phyloP scores from a whole-genome alignment of 208 protist species.

The Entamoeba invadens region DNA sequence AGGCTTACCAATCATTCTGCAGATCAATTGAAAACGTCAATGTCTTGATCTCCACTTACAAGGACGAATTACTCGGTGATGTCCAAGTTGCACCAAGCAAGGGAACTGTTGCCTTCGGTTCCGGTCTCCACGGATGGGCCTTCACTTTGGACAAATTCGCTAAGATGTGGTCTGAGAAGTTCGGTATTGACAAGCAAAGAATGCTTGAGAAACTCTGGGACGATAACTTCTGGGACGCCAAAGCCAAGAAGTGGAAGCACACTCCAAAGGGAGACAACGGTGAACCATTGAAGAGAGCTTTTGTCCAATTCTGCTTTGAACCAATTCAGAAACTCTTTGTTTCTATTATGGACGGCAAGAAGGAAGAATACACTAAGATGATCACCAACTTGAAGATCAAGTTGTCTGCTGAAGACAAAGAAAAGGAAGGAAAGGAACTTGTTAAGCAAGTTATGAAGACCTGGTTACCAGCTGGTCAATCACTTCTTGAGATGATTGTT shows the following conservation, averaged over 20 bases:
- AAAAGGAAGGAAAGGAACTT: slow-evolving; percentile 66
- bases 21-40: slow-evolving; percentile 73
- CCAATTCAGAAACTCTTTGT: slow-evolving; percentile 85
- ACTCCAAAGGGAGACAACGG: slow-evolving; percentile 35
- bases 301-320: slow-evolving; percentile 87
- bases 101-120: slow-evolving; percentile 88
- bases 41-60: slow-evolving; percentile 87
- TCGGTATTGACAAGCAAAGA: slow-evolving; percentile 60
- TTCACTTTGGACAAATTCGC: slow-evolving; percentile 90
- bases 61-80: slow-evolving; percentile 74
- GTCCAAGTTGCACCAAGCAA: slow-evolving; percentile 55
- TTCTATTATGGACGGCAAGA: slow-evolving; percentile 72
- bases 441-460: slow-evolving; percentile 90
- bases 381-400: slow-evolving; percentile 65
- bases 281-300: slow-evolving; percentile 48
- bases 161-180: slow-evolving; percentile 73
- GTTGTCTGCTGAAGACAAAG: slow-evolving; percentile 63
- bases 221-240: slow-evolving; percentile 84
- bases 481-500: slow-evolving; percentile 93
- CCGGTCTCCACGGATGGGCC: slow-evolving; percentile 90
- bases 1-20: slow-evolving; percentile 58
- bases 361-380: slow-evolving; percentile 73
- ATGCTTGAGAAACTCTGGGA: slow-evolving; percentile 83
- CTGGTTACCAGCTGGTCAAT: slow-evolving; percentile 76
- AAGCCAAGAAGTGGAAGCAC: slow-evolving; percentile 65